Conservation (phyloP, 306 rosid genomes). For the Casuarina cunninghamiana region DNA sequence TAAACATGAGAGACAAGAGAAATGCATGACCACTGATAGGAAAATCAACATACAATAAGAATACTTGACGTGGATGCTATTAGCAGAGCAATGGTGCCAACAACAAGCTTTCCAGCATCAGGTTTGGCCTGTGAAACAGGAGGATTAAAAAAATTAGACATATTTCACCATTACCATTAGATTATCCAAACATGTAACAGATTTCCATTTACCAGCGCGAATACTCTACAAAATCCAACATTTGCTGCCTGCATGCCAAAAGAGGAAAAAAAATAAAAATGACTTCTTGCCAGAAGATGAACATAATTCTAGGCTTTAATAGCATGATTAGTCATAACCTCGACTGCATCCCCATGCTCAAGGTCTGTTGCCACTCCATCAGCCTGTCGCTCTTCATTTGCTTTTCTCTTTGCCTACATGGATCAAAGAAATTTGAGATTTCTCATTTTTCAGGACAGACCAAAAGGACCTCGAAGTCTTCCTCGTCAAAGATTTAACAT, state of each 20-base stretch:
- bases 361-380: constrained; percentile 26
- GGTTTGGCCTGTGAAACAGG: constrained; percentile 30
- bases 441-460: background rate
- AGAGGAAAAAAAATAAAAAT: no score
- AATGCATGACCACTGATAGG: background rate
- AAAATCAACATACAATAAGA: constrained; percentile 29
- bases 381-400: constrained; percentile 1
- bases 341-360: constrained; percentile 36
- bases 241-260: constrained; percentile 29
- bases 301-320: background rate
- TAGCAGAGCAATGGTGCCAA: constrained; percentile 34
- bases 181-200: background rate
- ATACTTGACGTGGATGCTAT: constrained; percentile 34
- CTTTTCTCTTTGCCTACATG: constrained; percentile 23
- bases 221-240: constrained; percentile 18
- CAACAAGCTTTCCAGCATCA: constrained; percentile 29
- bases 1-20: background rate
- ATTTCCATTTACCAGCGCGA: constrained; percentile 30
- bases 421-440: background rate
- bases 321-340: constrained; percentile 17
- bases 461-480: background rate
- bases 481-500: background rate
- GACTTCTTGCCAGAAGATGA: background rate
- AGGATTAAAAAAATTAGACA: background rate
- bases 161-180: background rate